phyloP scores from a whole-genome alignment of 2,329 filamentous ascomycete genomes.

The Rhynchosporium graminicola region DNA sequence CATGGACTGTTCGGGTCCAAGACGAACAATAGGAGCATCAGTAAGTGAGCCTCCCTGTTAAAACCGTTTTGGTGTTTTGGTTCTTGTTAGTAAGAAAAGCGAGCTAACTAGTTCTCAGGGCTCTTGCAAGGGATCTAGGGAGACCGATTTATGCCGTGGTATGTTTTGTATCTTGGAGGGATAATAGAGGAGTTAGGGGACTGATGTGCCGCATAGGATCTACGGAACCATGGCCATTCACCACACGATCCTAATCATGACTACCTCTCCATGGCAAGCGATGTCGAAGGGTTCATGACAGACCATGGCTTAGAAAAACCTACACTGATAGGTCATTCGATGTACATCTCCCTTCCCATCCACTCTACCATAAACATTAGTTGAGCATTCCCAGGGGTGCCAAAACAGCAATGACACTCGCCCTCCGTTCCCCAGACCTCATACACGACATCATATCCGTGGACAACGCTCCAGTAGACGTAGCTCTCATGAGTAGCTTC shows the following conservation, averaged over 20 bases:
- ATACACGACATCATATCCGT: slow-evolving; percentile 77
- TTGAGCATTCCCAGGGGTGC: slow-evolving; percentile 63
- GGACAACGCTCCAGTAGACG: slow-evolving; percentile 89
- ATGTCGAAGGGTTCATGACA: slow-evolving; percentile 76
- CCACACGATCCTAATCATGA: slow-evolving; percentile 76
- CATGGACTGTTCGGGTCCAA: slow-evolving; percentile 95
- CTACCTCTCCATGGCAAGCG: slow-evolving; percentile 79
- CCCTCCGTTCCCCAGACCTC: slow-evolving; percentile 66
- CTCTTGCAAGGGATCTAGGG: slow-evolving; percentile 76
- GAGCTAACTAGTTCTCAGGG: slow-evolving; percentile 52
- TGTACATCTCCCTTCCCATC: slow-evolving; percentile 54
- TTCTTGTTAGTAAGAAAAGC: neutral
- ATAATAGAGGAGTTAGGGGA: neutral
- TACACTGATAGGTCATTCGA: slow-evolving; percentile 89
- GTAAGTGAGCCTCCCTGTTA: slow-evolving; percentile 64
- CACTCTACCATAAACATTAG: neutral
- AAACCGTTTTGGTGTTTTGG: neutral
- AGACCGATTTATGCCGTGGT: slow-evolving; percentile 82
- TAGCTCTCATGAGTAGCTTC: slow-evolving; percentile 72
- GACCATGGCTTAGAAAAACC: slow-evolving; percentile 68
- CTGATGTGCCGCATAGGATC: slow-evolving; percentile 57
- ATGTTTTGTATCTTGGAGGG: slow-evolving; percentile 40
- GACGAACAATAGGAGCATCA: slow-evolving; percentile 91
- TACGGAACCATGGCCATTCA: slow-evolving; percentile 91
- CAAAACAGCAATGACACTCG: slow-evolving; percentile 88